Evolutionary conservation across 768 basidiomycete genomes (phyloP), one percentile per base, ranked within the genome.

Genomic region (Amylocystis lapponica): DNA sequence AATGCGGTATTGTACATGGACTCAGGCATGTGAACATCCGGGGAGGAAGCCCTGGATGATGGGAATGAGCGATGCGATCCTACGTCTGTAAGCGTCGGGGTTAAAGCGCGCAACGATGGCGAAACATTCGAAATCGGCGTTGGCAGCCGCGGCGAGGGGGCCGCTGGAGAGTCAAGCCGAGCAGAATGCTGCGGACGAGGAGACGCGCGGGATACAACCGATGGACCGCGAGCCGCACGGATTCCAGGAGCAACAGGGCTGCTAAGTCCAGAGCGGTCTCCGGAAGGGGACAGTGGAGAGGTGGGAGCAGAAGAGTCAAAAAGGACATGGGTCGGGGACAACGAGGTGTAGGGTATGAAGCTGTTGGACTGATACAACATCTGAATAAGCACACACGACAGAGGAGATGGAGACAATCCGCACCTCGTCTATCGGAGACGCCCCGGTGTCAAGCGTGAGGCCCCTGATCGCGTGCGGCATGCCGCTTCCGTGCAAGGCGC

Each of bases 351-450:
- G 5, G 75, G 66, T 34, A 77, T 66, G 17, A 60, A 53, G 1
- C 66, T 51, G 45, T 72, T 71, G 3, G 73, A 70, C 78, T 79
- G 51, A 9, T 30, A 32, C 48, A 31, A 41, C 32, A 36, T 22
- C 13, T 17, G 45, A n/a, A 17, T 31, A 12, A 22, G 39, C 36
- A 1, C 22, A 13, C 29, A 37, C 8, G n/a, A 9, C 21, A 17
- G 27, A 37, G 2, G 33, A 8, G 35, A 31, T 20, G 36, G 40
- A 42, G 27, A 34, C 37, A 46, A 36, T 37, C 50, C 62, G 39
- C 43, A 78, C 80, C 71, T 79, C 75, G 36, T 75, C 72, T 41
- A 78, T 53, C 8, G 66, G 51, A 46, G 56, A 55, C n/a, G 49
- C 55, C n/a, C n/a, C n/a, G n/a, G n/a, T n/a, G 30, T 63, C 66